Base-by-base conservation (phyloP, 176 grass and related monocot species). In the Echinochloa phyllopogon region DNA sequence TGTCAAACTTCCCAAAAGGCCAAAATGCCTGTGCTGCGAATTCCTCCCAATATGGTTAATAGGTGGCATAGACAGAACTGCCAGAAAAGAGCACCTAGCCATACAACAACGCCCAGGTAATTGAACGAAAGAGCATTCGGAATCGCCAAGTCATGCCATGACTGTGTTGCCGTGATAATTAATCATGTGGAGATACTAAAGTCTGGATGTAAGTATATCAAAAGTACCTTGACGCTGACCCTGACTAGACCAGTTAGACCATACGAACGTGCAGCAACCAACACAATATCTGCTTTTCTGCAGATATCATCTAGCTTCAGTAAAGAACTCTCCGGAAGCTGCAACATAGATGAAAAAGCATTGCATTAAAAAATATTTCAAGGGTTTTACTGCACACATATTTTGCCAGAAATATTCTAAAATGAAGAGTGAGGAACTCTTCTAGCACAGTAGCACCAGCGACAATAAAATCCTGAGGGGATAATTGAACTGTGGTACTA, bases 271-370 rank as follows among this genome's bases (percentile, higher is more conserved):
- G 89, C 92, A 67, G 89, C 80, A 90, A 98, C 91, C 83, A 98
- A 90, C 33, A 95, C 65, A 0, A 95, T 80, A 90, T 95, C 86
- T 44, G 83, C 84, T 73, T 90, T 87, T 83, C 91, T 83, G 87
- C 93, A 98, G 80, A 95, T 95, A 71, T 65, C 69, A 90, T 98
- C 96, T 76, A 98, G 83, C 83, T 95, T 95, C 64, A 98, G 59
- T 86, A 95, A 76, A 83, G 73, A 92, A 87, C 82, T 90, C 78
- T 95, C 96, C 24, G 78, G 68, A 75, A 95, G 86, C 96, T 98
- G 91, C 62, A 50, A 67, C 48, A 29, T 65, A 79, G 60, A 64
- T 82, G 29, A 37, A 51, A 70, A 58, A 70, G 50, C 23, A 38
- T 51, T 14, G 6, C 43, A 85, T 93, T 72, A 89, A 27, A 69